Conservation (phyloP, 108 stramenopile species). For the Cyclostephanos tholiformis region DNA sequence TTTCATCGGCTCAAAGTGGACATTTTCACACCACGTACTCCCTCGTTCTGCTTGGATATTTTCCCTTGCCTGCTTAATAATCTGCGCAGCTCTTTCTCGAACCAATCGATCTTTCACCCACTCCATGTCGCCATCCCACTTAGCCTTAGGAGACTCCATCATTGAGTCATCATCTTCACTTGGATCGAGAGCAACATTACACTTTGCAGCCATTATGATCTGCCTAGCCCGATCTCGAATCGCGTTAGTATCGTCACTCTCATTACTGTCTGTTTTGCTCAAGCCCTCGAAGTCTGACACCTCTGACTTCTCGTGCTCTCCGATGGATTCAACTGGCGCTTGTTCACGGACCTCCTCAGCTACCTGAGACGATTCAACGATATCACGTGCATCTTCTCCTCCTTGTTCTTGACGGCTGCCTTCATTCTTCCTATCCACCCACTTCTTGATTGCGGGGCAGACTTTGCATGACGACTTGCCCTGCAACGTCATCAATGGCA, state of each 20-base stretch:
- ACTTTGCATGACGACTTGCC: constrained; percentile 40
- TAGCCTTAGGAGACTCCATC: neutral
- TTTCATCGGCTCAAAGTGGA: neutral
- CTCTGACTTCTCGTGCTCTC: neutral
- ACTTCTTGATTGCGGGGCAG: constrained; percentile 40
- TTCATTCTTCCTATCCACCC: constrained; percentile 29
- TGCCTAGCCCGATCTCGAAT: constrained; percentile 1
- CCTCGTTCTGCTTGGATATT: neutral
- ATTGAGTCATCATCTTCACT: neutral
- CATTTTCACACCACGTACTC: neutral
- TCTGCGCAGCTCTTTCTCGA: constrained; percentile 2
- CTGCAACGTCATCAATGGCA: constrained; percentile 41
- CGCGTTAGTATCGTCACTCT: neutral
- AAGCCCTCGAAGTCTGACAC: neutral
- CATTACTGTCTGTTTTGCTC: neutral
- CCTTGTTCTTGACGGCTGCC: neutral
- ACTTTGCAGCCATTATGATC: neutral
- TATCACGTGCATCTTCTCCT: constrained; percentile 18
- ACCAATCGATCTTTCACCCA: neutral
- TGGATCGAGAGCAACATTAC: neutral
- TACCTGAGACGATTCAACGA: constrained; percentile 6
- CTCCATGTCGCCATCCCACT: neutral
- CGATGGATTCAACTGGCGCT: neutral
- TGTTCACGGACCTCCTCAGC: neutral
- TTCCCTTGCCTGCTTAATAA: neutral